phyloP scores from a whole-genome alignment of 129 eudicot species.

The Calendula officinalis region DNA sequence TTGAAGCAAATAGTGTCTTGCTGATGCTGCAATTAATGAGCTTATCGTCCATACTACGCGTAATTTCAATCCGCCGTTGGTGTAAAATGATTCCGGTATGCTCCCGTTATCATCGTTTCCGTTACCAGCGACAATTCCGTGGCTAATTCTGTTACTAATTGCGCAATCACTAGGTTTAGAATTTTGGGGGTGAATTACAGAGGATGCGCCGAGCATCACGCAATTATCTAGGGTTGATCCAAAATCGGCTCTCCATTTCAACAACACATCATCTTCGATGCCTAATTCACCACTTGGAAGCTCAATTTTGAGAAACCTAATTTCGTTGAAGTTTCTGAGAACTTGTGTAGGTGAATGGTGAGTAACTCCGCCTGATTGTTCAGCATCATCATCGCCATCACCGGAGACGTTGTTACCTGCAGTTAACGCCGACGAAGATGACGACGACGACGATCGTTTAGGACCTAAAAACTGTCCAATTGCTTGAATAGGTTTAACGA shows the following conservation, averaged over 20 bases:
- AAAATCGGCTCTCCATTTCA: conserved; percentile 87
- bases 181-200: conserved; percentile 33
- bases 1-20: conserved; percentile 77
- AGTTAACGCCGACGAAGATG: conserved; percentile 21
- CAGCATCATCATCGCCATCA: conserved; percentile 45
- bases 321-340: conserved; percentile 64
- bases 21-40: conserved; percentile 91
- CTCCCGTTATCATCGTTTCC: conserved; percentile 62
- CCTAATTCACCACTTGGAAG: conserved; percentile 87
- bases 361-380: conserved; percentile 51
- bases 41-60: conserved; percentile 95
- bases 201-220: conserved; percentile 82
- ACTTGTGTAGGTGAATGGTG: conserved; percentile 96
- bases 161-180: background rate
- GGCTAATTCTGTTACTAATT: background rate
- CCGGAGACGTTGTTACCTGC: conserved; percentile 10
- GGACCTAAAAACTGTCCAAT: conserved; percentile 55
- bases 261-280: conserved; percentile 71
- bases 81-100: conserved; percentile 80
- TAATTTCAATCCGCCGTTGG: conserved; percentile 81
- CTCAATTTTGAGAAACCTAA: conserved; percentile 54
- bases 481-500: conserved; percentile 74
- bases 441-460: conserved; percentile 18
- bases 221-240: conserved; percentile 90
- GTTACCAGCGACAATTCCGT: background rate